phyloP scores from a whole-genome alignment of 345 rosid species.

The Clarkia xantiana region DNA sequence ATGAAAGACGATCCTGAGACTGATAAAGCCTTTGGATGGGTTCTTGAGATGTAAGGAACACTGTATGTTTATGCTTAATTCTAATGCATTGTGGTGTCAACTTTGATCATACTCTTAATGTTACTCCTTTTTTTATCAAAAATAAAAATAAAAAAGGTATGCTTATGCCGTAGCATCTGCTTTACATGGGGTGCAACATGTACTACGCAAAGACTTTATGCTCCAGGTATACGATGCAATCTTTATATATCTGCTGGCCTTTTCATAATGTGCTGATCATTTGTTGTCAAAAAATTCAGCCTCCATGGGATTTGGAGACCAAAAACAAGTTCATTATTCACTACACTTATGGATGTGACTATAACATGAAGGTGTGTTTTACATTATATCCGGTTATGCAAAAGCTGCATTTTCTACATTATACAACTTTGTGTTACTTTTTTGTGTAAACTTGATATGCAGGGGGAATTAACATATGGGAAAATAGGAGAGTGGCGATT shows the following conservation, averaged over 20 bases:
- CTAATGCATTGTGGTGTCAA: background rate
- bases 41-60: constrained; percentile 77
- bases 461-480: constrained; percentile 44
- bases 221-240: constrained; percentile 48
- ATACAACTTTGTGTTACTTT: too few relatives aligned
- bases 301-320: constrained; percentile 83
- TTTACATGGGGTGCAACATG: constrained; percentile 77
- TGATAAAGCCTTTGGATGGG: constrained; percentile 96
- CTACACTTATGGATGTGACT: constrained; percentile 94
- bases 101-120: background rate
- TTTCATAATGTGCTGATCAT: constrained; percentile 9
- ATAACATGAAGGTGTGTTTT: constrained; percentile 56
- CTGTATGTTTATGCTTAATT: background rate
- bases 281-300: constrained; percentile 36
- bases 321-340: constrained; percentile 73
- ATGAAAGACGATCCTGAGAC: constrained; percentile 96
- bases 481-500: constrained; percentile 89
- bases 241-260: background rate
- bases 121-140: constrained; percentile 3
- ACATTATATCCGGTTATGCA: background rate
- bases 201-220: constrained; percentile 84
- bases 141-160: constrained; percentile 43
- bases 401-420: background rate
- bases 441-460: background rate
- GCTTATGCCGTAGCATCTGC: constrained; percentile 98